phyloP scores from a whole-genome alignment of 2,329 filamentous ascomycete genomes.

The Sarocladium oryzae region DNA sequence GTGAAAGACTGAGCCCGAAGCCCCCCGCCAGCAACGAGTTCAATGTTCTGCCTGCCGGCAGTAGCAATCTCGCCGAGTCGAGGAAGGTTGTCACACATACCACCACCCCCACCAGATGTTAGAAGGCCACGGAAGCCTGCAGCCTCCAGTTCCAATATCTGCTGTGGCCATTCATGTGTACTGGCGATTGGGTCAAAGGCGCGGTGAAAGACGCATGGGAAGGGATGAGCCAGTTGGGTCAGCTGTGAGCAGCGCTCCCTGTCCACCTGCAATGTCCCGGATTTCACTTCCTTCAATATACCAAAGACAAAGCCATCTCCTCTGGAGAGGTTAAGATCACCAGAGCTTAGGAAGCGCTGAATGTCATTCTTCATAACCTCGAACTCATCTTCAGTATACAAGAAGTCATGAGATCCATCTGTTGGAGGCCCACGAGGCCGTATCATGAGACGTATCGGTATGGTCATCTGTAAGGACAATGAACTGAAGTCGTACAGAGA shows the following conservation, averaged over 20 bases:
- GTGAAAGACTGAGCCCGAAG: conserved; percentile 36
- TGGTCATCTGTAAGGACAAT: conserved; percentile 20
- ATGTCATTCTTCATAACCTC: conserved; percentile 36
- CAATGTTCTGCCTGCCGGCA: conserved; percentile 23
- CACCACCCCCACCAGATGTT: conserved; percentile 44
- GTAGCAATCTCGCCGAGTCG: conserved; percentile 30
- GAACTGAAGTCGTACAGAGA: conserved; percentile 29
- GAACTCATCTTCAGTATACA: conserved; percentile 41
- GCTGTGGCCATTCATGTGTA: conserved; percentile 14
- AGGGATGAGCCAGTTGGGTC: conserved; percentile 33
- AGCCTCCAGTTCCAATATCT: conserved; percentile 25
- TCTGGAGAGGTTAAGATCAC: conserved; percentile 28
- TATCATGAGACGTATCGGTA: conserved; percentile 49
- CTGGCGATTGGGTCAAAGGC: conserved; percentile 45
- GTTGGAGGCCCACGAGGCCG: conserved; percentile 31
- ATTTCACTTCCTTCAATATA: conserved; percentile 24
- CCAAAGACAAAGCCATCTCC: conserved; percentile 55
- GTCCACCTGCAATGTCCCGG: conserved; percentile 29
- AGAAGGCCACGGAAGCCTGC: conserved; percentile 46
- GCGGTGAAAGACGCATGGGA: conserved; percentile 46
- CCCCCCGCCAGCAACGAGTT: conserved; percentile 48
- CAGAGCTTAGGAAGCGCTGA: conserved; percentile 27
- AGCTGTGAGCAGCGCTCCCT: conserved; percentile 32
- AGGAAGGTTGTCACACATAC: conserved; percentile 31
- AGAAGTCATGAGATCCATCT: conserved; percentile 32